These are phyloP conservation scores for Cyberlindnera saturnus DNA, from an alignment of 805 yeast species.

Conservation along the genomic window DNA sequence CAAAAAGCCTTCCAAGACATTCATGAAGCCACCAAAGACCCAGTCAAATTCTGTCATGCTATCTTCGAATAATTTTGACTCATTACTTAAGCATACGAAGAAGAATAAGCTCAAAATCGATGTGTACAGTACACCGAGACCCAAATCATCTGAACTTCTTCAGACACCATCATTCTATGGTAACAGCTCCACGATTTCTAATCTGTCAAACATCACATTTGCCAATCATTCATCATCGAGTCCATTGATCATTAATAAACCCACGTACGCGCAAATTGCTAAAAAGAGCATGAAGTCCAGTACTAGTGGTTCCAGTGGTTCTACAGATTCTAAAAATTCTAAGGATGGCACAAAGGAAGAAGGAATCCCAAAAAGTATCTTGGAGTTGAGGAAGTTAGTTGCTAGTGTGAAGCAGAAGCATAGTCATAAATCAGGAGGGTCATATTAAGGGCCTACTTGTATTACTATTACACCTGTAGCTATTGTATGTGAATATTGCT, in stretches of 20 bases:
- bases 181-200: slow-evolving; percentile 21
- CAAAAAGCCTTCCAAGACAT: not conserved
- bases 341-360: slow-evolving; percentile 2
- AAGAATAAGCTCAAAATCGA: slow-evolving; percentile 15
- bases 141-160: slow-evolving; percentile 23
- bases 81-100: slow-evolving; percentile 6
- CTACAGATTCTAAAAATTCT: not conserved
- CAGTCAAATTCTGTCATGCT: too few relatives aligned
- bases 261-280: slow-evolving; percentile 5
- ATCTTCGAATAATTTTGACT: slow-evolving; percentile 1
- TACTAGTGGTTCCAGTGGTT: not conserved
- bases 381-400: slow-evolving; percentile 20
- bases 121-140: slow-evolving; percentile 24
- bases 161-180: slow-evolving; percentile 23
- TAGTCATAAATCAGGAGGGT: not conserved
- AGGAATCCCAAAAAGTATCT: slow-evolving; percentile 17
- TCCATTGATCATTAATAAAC: slow-evolving; percentile 10
- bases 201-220: slow-evolving; percentile 22
- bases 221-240: slow-evolving; percentile 13
- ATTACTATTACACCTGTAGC: not conserved
- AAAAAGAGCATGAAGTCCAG: not conserved
- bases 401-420: slow-evolving; percentile 20
- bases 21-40: not conserved
- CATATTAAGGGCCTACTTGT: too few relatives aligned
- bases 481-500: not conserved